Base-by-base conservation (phyloP, 495 filamentous ascomycete species). In the Recurvomyces mirabilis region DNA sequence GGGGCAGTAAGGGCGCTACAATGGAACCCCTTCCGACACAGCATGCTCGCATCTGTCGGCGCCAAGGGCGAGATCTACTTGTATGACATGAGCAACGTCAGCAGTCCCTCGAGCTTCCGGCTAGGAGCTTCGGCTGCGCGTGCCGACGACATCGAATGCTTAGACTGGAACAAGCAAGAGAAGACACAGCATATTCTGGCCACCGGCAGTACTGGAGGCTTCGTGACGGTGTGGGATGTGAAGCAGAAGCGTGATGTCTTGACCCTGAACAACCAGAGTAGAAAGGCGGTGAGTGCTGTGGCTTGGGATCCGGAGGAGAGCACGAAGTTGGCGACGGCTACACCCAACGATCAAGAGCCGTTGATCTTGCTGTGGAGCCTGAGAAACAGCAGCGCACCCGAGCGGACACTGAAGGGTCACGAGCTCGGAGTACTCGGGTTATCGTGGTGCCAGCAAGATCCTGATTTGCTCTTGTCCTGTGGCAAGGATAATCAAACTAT, bases 181-280 rank as follows among this genome's bases (percentile, higher is more conserved):
- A 96, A 94, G 68, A 88, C 95, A 29, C 71, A 88, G 17, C 88
- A 99, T 62, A 99, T 99, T 56, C 64, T 96, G 47, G 93, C 87
- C 21, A 94, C 91, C 11, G 91, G 91, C 51, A 87, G 89, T 58
- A 87, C 77, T 52, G 91, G 87, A 15, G 91, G 91, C 10, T 94
- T 94, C 56, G 87, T 96, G 21, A 95, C 91, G 10, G 88, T 99
- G 2, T 99, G 91, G 91, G 91, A 99, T 69, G 76, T 96, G 32
- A 94, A 93, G 69, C 82, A 81, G 0, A 95, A 93, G 73, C 94
- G 89, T 65, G 87, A 94, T 53, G 94, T 85, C 41, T 67, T 99
- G 61, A 94, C 88, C 1, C 67, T 99, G 44, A 96, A 94, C 67
- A 95, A 94, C 62, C 67, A 75, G 57, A 86, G 87, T 51, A 74